phyloP scores from a whole-genome alignment of 257 asterid genomes.

The Euphrasia confusa region DNA sequence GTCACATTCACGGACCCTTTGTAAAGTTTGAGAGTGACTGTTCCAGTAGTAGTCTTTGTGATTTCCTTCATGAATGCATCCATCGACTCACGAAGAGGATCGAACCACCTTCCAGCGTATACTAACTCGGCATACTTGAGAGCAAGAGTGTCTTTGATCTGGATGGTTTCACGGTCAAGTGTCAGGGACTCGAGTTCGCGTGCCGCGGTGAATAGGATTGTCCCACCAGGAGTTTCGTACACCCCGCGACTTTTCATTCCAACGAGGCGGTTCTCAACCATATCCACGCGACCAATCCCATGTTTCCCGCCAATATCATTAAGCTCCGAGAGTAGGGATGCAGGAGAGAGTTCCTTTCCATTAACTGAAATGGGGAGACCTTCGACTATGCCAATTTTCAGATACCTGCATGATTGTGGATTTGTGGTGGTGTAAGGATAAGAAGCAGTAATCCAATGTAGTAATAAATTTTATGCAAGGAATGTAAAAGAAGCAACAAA shows the following conservation, averaged over 20 bases:
- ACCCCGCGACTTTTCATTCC: conserved; percentile 99
- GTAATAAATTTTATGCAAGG: not conserved
- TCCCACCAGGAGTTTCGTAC: conserved; percentile 93
- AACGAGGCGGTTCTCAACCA: conserved; percentile 88
- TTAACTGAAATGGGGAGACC: conserved; percentile 79
- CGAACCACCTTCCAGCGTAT: conserved; percentile 93
- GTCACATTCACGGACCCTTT: conserved; percentile 70
- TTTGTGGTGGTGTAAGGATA: not conserved
- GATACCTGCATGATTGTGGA: conserved; percentile 44
- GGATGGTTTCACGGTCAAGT: conserved; percentile 86
- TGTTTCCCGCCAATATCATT: conserved; percentile 82
- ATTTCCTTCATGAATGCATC: conserved; percentile 94
- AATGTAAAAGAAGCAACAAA: not conserved
- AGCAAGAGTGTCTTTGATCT: conserved; percentile 74
- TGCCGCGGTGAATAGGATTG: conserved; percentile 72
- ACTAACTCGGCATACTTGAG: conserved; percentile 87
- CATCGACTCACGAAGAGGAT: conserved; percentile 85
- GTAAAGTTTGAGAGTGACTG: conserved; percentile 80
- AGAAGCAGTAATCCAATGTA: conserved; percentile 3
- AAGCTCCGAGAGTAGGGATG: conserved; percentile 69
- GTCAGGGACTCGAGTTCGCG: conserved; percentile 94
- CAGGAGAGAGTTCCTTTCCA: conserved; percentile 74
- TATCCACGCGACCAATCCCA: conserved; percentile 87
- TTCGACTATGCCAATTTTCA: conserved; percentile 68
- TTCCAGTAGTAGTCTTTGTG: conserved; percentile 67